Evolutionary conservation across 164 flowering plant genomes (phyloP), one percentile per base, ranked within the genome.

Genomic region (Berberis thunbergii): DNA sequence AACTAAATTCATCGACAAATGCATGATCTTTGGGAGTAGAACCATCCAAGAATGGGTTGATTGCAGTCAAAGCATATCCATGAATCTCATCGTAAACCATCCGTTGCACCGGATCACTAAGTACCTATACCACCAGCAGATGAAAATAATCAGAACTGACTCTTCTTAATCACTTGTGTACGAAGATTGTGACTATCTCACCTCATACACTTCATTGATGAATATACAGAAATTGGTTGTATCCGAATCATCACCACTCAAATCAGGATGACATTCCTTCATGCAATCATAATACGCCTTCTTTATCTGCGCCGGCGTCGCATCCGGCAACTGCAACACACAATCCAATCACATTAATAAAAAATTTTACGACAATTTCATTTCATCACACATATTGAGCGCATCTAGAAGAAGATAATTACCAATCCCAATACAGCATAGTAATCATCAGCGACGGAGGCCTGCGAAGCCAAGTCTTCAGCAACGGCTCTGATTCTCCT

Each of bases 181-280:
- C 26, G 26, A 26, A 26, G 26, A 26, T 26, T 26, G 26, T 3
- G 11, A 7, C 10, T 11, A 41, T 9, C 87, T 54, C 74, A 88
- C 97, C 89, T 40, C 80, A 69, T 93, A 93, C 54, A 93, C 81
- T 11, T 93, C 97, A 68, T 93, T 93, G 67, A 93, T 85, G 77
- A 93, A 93, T 85, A 84, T 89, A 80, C 98, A 93, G 74, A 93
- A 93, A 66, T 93, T 86, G 13, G 84, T 89, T 2, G 85, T 85
- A 56, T 93, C 96, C 9, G 80, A 81, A 78, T 93, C 88, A 76
- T 89, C 58, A 43, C 98, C 97, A 62, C 96, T 93, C 78, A 93
- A 75, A 69, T 93, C 98, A 10, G 98, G 98, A 81, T 93, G 98
- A 67, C 97, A 93, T 49, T 85, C 74, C 78, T 93, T 93, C 98